phyloP scores from a whole-genome alignment of 192 early-diverging fungal genomes.

The Phycomyces nitens region DNA sequence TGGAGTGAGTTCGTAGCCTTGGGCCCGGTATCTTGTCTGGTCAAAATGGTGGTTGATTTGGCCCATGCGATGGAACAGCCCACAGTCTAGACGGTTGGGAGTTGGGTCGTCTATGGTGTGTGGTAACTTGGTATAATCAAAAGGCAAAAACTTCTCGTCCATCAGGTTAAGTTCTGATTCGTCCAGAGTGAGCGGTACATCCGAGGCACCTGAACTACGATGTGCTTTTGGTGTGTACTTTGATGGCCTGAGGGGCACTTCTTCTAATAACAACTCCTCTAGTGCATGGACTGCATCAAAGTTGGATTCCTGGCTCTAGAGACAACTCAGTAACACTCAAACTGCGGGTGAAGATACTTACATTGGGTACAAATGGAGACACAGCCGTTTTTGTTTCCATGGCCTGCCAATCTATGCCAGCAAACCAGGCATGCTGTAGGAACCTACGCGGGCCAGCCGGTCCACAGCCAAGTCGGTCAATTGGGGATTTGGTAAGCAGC shows the following conservation, averaged over 20 bases:
- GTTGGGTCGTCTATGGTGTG: background rate
- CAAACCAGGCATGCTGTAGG: constrained; percentile 25
- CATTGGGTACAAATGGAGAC: constrained; percentile 19
- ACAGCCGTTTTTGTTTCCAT: constrained; percentile 19
- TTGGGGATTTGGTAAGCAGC: constrained; percentile 19
- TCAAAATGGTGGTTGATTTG: background rate
- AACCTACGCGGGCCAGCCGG: constrained; percentile 20
- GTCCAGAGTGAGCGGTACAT: background rate
- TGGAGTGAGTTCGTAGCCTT: constrained; percentile 10
- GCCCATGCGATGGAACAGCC: background rate
- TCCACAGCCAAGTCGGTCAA: constrained; percentile 17
- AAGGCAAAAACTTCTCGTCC: background rate
- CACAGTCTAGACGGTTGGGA: background rate
- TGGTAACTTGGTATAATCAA: background rate
- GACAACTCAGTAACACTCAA: too few species aligned
- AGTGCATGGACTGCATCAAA: constrained; percentile 95
- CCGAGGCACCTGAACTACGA: background rate
- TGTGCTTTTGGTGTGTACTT: background rate
- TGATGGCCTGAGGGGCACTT: constrained; percentile 25
- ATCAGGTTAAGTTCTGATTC: background rate
- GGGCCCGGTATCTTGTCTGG: constrained; percentile 6
- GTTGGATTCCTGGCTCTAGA: constrained; percentile 76
- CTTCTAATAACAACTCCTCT: constrained; percentile 93
- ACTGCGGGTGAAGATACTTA: too few species aligned
- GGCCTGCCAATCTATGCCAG: constrained; percentile 21